phyloP scores from a whole-genome alignment of 495 filamentous ascomycete species.

The Glarea lozoyensis region DNA sequence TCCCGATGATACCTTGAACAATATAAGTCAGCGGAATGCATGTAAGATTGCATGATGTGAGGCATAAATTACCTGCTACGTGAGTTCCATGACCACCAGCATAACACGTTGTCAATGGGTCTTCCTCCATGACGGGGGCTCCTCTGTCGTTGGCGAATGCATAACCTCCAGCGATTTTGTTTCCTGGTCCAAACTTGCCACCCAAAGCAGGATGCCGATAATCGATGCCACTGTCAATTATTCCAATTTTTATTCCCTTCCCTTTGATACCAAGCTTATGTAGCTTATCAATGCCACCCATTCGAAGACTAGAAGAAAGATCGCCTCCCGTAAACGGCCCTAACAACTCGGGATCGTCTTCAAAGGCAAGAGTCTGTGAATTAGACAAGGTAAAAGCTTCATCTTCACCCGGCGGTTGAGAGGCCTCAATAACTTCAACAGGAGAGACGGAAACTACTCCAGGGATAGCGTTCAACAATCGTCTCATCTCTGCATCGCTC shows the following conservation, averaged over 20 bases:
- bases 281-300: constrained; percentile 24
- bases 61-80: constrained; percentile 19
- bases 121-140: constrained; percentile 7
- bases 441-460: background rate
- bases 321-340: background rate
- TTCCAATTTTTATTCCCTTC: constrained; percentile 25
- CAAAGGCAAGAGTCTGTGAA: too few relatives aligned
- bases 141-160: constrained; percentile 27
- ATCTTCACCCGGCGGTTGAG: background rate
- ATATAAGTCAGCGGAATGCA: background rate
- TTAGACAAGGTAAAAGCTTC: too few relatives aligned
- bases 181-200: constrained; percentile 33
- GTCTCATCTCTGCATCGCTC: background rate
- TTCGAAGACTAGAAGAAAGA: constrained; percentile 4
- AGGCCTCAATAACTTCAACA: background rate
- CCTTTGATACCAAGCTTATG: constrained; percentile 24
- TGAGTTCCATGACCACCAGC: constrained; percentile 36
- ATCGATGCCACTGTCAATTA: constrained; percentile 38
- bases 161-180: constrained; percentile 32
- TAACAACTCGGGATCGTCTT: background rate
- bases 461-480: background rate
- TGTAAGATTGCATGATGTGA: too few relatives aligned
- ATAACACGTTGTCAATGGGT: constrained; percentile 23
- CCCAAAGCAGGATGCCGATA: constrained; percentile 41
- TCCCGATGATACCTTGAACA: constrained; percentile 24